phyloP scores from a whole-genome alignment of 2,329 filamentous ascomycete genomes.

The Ophiostoma pallidulum region DNA sequence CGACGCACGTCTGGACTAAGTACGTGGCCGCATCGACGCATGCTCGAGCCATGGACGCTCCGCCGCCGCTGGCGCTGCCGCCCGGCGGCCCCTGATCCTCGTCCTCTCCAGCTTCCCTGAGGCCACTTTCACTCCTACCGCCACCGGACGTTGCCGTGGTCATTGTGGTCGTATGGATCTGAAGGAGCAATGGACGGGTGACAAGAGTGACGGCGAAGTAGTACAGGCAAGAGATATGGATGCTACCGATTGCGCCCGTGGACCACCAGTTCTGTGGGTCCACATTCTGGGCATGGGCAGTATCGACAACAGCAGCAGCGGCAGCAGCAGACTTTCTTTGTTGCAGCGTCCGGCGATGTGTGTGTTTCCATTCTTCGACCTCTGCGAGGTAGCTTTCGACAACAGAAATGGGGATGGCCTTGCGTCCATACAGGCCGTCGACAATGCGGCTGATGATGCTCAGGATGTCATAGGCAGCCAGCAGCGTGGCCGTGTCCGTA shows the following conservation, averaged over 20 bases:
- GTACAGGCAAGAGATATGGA: slow-evolving; percentile 17
- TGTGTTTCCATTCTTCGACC: too few relatives aligned
- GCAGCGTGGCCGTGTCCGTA: slow-evolving; percentile 22
- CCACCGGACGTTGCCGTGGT: too few relatives aligned
- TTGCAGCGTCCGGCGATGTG: too few relatives aligned
- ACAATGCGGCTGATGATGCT: slow-evolving; percentile 36
- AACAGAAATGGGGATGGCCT: background rate
- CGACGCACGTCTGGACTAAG: slow-evolving; percentile 17
- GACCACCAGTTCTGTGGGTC: background rate
- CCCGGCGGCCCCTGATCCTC: too few relatives aligned
- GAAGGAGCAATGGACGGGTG: slow-evolving; percentile 14
- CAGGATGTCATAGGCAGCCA: slow-evolving; percentile 33
- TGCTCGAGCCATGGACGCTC: slow-evolving; percentile 13
- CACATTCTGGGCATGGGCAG: too few relatives aligned
- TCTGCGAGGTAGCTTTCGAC: slow-evolving; percentile 10
- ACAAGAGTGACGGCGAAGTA: slow-evolving; percentile 19
- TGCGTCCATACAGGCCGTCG: slow-evolving; percentile 27
- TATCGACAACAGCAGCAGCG: background rate
- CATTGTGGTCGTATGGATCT: too few relatives aligned
- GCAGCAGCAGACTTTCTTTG: background rate
- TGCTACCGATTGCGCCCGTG: slow-evolving; percentile 11
- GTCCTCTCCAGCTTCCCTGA: too few relatives aligned
- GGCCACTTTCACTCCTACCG: too few relatives aligned
- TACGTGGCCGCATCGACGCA: slow-evolving; percentile 17
- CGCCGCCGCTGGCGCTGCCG: background rate